Conservation (phyloP, 2,329 filamentous ascomycete species). For the Fonsecaea pugnacius region DNA sequence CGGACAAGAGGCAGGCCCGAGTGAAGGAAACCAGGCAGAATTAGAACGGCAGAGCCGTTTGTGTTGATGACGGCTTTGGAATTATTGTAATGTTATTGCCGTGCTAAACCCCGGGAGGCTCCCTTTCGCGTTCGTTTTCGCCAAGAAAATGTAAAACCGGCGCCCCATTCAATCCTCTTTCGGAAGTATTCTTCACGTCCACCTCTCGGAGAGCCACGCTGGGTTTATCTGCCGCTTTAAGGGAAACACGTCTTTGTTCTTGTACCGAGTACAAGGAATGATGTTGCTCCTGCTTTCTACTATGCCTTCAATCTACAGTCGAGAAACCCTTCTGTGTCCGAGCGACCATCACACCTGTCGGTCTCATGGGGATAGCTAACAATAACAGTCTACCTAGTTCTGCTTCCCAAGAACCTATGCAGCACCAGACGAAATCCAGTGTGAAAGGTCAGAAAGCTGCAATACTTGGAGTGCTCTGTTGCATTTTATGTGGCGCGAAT, state of each 20-base stretch:
- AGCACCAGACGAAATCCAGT: no score
- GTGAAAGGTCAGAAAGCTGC: no score
- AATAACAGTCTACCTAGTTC: not conserved
- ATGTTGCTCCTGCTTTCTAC: not conserved
- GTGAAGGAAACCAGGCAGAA: not conserved
- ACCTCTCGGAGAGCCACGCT: no score
- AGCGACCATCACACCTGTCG: not conserved
- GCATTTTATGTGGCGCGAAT: no score
- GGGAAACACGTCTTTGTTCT: no score
- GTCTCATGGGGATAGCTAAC: not conserved
- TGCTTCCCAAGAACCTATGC: not conserved
- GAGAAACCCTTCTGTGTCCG: not conserved
- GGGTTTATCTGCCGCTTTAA: no score
- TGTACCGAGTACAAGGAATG: not conserved
- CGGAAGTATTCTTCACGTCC: not conserved
- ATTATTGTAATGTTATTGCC: conserved; percentile 5
- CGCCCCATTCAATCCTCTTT: not conserved
- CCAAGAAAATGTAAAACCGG: not conserved
- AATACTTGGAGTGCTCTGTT: no score
- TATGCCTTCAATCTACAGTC: not conserved
- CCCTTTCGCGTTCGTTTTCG: not conserved
- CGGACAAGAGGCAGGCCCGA: not conserved
- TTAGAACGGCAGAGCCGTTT: not conserved
- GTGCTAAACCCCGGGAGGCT: conserved; percentile 1
- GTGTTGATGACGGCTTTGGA: conserved; percentile 2